These are phyloP conservation scores for Arachnopeziza araneosa DNA, from an alignment of 2,329 filamentous ascomycete species.

Conservation along the genomic window DNA sequence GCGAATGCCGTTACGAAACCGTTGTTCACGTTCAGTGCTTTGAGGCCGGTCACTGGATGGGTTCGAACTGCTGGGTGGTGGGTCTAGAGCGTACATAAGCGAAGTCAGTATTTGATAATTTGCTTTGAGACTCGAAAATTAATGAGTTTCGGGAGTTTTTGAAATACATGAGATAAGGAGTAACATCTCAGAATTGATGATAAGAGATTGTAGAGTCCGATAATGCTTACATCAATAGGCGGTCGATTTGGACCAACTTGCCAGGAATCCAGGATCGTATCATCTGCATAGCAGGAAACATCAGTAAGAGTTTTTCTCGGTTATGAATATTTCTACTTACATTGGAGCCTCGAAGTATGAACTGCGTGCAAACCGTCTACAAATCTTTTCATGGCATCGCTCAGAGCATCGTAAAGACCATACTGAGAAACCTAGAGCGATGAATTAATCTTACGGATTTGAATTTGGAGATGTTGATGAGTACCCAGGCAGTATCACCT, in stretches of 20 bases:
- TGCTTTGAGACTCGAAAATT: too few species aligned
- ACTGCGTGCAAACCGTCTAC: constrained; percentile 5
- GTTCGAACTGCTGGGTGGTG: constrained; percentile 28
- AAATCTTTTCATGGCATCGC: constrained; percentile 16
- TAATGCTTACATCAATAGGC: constrained; percentile 21
- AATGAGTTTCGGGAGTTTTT: too few species aligned
- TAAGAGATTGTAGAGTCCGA: too few species aligned
- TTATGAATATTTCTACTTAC: too few species aligned
- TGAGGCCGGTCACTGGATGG: constrained; percentile 26
- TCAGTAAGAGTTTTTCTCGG: too few species aligned
- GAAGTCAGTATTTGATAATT: too few species aligned
- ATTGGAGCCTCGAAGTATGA: too few species aligned
- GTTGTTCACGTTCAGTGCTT: constrained; percentile 23
- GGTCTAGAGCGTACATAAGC: too few species aligned
- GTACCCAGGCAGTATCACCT: constrained; percentile 59
- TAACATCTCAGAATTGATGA: too few species aligned
- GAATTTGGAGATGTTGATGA: too few species aligned
- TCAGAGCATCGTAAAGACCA: constrained; percentile 21
- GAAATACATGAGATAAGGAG: too few species aligned
- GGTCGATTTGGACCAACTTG: constrained; percentile 22
- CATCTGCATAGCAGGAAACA: neutral
- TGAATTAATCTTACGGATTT: too few species aligned
- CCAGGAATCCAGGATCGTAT: constrained; percentile 18
- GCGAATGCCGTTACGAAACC: constrained; percentile 21
- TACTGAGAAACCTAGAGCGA: constrained; percentile 13